Evolutionary conservation across 805 yeast species (phyloP).

Genomic region (Cyberlindnera mississippiensis): DNA sequence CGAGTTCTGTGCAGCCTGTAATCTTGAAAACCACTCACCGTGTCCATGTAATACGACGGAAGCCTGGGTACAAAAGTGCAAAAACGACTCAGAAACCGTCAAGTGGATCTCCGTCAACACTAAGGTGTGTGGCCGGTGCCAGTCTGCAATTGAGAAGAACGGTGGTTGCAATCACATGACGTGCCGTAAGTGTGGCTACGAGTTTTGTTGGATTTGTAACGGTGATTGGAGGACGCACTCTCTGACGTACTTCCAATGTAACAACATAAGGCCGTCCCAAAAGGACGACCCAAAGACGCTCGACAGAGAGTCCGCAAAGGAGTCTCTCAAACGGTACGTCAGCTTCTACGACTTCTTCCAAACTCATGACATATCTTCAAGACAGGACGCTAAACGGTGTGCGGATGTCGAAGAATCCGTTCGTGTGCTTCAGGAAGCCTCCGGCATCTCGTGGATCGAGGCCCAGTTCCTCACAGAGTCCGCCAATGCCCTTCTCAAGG

Average conservation of each 20-base stretch:
- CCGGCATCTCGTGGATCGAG: slow-evolving; percentile 79
- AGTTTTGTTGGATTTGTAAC: slow-evolving; percentile 93
- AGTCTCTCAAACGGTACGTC: slow-evolving; percentile 59
- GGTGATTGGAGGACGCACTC: slow-evolving; percentile 74
- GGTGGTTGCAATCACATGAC: slow-evolving; percentile 98
- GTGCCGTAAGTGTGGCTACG: slow-evolving; percentile 69
- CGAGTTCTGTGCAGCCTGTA: slow-evolving; percentile 76
- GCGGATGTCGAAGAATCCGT: slow-evolving; percentile 61
- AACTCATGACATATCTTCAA: slow-evolving; percentile 72
- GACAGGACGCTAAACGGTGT: slow-evolving; percentile 63
- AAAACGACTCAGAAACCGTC: slow-evolving; percentile 83
- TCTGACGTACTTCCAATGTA: slow-evolving; percentile 62
- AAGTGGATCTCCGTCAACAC: slow-evolving; percentile 87
- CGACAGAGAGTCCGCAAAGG: slow-evolving; percentile 36
- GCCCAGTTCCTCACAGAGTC: slow-evolving; percentile 79
- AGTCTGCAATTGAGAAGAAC: slow-evolving; percentile 76
- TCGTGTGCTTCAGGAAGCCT: slow-evolving; percentile 57
- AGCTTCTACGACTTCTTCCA: slow-evolving; percentile 72
- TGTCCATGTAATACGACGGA: slow-evolving; percentile 70
- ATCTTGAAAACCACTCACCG: slow-evolving; percentile 75
- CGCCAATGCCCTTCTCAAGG: slow-evolving; percentile 55
- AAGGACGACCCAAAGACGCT: slow-evolving; percentile 26
- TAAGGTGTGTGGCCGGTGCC: slow-evolving; percentile 81
- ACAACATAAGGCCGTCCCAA: slow-evolving; percentile 43
- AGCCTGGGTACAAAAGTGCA: slow-evolving; percentile 74